These are phyloP conservation scores for Biscutella auriculata DNA, from an alignment of 441 rosid genomes.

Conservation along the genomic window DNA sequence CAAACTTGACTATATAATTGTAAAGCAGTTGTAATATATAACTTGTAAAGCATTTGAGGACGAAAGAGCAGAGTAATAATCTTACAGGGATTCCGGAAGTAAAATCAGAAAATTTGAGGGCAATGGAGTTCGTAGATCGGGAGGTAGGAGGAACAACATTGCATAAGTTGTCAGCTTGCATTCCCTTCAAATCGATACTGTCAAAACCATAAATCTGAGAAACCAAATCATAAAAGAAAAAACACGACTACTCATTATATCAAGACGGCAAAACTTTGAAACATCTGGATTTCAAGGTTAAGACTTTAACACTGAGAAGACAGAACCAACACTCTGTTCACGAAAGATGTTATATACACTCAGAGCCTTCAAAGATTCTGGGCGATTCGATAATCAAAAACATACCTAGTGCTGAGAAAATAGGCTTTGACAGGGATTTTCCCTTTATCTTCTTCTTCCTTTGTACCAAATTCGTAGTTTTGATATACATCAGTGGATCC, in stretches of 20 bases:
- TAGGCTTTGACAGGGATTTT: conserved; percentile 75
- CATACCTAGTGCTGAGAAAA: conserved; percentile 67
- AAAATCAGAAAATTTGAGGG: conserved; percentile 56
- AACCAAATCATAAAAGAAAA: conserved; percentile 25
- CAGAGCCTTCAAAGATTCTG: no score
- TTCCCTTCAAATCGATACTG: conserved; percentile 90
- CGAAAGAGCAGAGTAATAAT: conserved; percentile 10
- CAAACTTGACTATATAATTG: no score
- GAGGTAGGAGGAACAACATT: conserved; percentile 74
- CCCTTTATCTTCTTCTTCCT: conserved; percentile 48
- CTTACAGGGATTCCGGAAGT: conserved; percentile 65
- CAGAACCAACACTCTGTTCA: no score
- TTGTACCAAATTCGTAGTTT: conserved; percentile 22
- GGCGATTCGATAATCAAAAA: conserved; percentile 10
- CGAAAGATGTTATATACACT: no score
- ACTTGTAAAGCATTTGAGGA: background rate
- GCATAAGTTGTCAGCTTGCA: conserved; percentile 83
- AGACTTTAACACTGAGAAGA: background rate
- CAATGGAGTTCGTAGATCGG: conserved; percentile 78
- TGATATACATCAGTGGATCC: conserved; percentile 34
- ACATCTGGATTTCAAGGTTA: background rate
- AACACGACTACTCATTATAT: background rate
- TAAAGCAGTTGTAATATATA: background rate
- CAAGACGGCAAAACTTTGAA: no score
- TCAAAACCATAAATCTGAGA: conserved; percentile 80